phyloP scores from a whole-genome alignment of 306 rosid genomes.

The Cucurbita ficifolia region DNA sequence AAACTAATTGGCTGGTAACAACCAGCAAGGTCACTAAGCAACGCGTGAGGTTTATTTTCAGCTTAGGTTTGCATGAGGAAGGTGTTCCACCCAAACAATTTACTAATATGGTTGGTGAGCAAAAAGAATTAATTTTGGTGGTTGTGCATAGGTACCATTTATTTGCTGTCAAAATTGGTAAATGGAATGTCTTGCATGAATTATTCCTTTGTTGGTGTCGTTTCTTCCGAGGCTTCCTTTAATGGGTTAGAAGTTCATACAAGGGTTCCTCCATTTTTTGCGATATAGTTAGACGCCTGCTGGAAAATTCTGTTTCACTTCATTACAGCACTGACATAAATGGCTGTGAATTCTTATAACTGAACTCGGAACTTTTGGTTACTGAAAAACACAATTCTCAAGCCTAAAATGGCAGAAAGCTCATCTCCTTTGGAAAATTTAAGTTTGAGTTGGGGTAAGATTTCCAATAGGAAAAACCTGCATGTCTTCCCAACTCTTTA shows the following conservation, averaged over 20 bases:
- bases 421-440: not conserved
- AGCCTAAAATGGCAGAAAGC: not conserved
- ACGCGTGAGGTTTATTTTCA: not conserved
- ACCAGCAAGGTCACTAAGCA: not conserved
- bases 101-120: too few relatives aligned
- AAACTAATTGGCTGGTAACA: not conserved
- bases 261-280: not conserved
- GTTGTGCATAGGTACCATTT: too few relatives aligned
- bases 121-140: too few relatives aligned
- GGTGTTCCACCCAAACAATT: too few relatives aligned
- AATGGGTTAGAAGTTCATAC: too few relatives aligned
- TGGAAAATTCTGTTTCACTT: not conserved
- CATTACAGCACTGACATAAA: not conserved
- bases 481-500: not conserved
- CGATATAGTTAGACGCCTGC: not conserved
- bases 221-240: too few relatives aligned
- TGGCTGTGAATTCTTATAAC: not conserved
- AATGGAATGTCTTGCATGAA: too few relatives aligned
- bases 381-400: not conserved
- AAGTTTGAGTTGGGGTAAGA: not conserved
- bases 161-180: too few relatives aligned
- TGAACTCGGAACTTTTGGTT: not conserved
- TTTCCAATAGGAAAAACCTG: not conserved
- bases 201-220: too few relatives aligned
- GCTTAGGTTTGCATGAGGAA: not conserved